Conservation (phyloP, 108 stramenopile species). For the Conticribra guillardii region DNA sequence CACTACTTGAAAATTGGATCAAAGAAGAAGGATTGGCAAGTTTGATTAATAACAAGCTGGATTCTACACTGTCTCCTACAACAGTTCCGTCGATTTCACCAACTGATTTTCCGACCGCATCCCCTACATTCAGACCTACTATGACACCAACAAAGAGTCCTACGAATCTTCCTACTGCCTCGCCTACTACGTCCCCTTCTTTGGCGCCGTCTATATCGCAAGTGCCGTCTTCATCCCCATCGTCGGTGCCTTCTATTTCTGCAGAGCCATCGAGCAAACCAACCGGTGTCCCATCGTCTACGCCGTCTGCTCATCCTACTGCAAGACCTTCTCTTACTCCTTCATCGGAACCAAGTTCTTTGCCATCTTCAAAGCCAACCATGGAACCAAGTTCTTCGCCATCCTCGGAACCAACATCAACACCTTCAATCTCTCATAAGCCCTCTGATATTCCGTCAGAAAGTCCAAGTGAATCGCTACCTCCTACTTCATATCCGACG, state of each 20-base stretch:
- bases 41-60: slow-evolving; percentile 15
- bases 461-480: too few relatives aligned
- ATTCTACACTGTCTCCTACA: slow-evolving; percentile 5
- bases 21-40: slow-evolving; percentile 15
- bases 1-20: slow-evolving; percentile 17
- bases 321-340: slow-evolving; percentile 6
- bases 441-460: not conserved
- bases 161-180: slow-evolving; percentile 2
- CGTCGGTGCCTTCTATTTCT: not conserved
- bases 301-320: not conserved
- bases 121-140: slow-evolving; percentile 5
- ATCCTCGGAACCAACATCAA: slow-evolving; percentile 4
- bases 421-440: slow-evolving; percentile 7
- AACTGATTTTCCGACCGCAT: slow-evolving; percentile 3
- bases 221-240: not conserved
- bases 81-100: slow-evolving; percentile 3
- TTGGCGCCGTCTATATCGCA: not conserved
- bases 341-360: slow-evolving; percentile 20
- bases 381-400: slow-evolving; percentile 15
- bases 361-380: slow-evolving; percentile 17
- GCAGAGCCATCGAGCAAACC: not conserved
- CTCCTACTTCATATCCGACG: not conserved
- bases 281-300: not conserved
- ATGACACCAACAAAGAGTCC: slow-evolving; percentile 13
- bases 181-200: slow-evolving; percentile 9